These are phyloP conservation scores for Colletotrichum sp. DNA, from an alignment of 2,329 filamentous ascomycete genomes.

Conservation along the genomic window DNA sequence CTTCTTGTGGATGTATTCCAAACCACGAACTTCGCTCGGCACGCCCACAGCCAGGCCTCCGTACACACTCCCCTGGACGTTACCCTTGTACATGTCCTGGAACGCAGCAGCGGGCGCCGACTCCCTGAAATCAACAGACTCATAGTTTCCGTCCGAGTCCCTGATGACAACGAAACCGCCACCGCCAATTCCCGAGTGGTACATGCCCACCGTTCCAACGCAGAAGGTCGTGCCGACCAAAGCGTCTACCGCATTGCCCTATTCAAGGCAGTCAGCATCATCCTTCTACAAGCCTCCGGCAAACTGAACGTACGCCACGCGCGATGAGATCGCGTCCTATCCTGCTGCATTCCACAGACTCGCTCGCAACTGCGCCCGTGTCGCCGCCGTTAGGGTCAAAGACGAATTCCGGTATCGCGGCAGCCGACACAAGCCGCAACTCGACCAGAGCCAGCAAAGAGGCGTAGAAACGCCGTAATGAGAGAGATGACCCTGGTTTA, in stretches of 20 bases:
- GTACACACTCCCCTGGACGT: conserved; percentile 68
- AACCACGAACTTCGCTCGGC: conserved; percentile 77
- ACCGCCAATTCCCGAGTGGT: conserved; percentile 84
- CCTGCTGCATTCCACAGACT: conserved; percentile 70
- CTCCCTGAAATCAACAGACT: conserved; percentile 90
- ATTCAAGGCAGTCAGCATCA: not conserved
- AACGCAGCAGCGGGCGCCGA: conserved; percentile 81
- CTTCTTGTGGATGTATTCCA: conserved; percentile 78
- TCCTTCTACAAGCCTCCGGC: not conserved
- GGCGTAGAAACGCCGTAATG: not conserved
- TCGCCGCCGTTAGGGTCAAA: conserved; percentile 24
- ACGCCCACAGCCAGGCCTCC: conserved; percentile 77
- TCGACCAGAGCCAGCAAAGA: not conserved
- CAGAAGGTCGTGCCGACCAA: conserved; percentile 77
- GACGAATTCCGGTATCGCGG: conserved; percentile 22
- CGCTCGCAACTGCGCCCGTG: conserved; percentile 72
- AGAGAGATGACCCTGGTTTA: not conserved
- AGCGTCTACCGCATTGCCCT: conserved; percentile 80
- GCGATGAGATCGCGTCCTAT: conserved; percentile 70
- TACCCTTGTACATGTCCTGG: conserved; percentile 83
- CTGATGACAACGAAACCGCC: conserved; percentile 90
- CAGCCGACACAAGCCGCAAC: not conserved
- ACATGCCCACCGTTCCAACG: conserved; percentile 77
- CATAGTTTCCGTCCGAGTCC: conserved; percentile 74
- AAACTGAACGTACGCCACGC: conserved; percentile 45